phyloP scores from a whole-genome alignment of 805 yeast species.

The Ogataea chonburiensis region DNA sequence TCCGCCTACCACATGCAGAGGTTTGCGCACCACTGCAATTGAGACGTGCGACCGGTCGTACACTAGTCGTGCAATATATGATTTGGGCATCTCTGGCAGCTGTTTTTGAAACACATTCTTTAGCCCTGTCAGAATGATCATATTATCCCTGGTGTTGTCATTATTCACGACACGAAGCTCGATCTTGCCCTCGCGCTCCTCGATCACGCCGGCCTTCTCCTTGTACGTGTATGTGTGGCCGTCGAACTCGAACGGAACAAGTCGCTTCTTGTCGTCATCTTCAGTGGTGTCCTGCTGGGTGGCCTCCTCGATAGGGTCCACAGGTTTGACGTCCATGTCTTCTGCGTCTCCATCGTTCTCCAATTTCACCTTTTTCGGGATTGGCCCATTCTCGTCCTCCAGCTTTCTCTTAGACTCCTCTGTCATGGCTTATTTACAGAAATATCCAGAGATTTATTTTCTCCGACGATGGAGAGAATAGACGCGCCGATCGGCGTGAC shows the following conservation, averaged over 20 bases:
- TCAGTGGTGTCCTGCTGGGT: constrained; percentile 35
- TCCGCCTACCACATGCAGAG: constrained; percentile 89
- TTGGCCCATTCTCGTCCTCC: constrained; percentile 7
- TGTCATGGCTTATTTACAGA: constrained; percentile 5
- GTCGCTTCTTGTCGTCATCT: constrained; percentile 43
- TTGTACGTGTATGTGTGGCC: constrained; percentile 80
- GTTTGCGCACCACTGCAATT: constrained; percentile 93
- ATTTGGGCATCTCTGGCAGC: constrained; percentile 97
- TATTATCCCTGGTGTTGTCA: constrained; percentile 80
- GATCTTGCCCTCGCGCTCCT: constrained; percentile 88
- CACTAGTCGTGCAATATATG: constrained; percentile 90
- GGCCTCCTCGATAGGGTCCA: constrained; percentile 28
- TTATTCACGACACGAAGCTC: constrained; percentile 96
- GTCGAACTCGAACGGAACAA: constrained; percentile 58
- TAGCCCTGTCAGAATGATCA: constrained; percentile 91
- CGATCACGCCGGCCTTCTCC: constrained; percentile 91
- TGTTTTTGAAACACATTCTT: constrained; percentile 97
- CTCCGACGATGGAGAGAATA: not conserved
- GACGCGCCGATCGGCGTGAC: not conserved
- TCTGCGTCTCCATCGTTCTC: constrained; percentile 14
- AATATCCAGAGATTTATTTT: not conserved
- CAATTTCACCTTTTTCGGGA: constrained; percentile 4
- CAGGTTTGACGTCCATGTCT: constrained; percentile 24
- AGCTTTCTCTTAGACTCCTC: constrained; percentile 11
- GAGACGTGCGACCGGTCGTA: constrained; percentile 93